Evolutionary conservation across 768 basidiomycete genomes (phyloP).

Genomic region (Mycena albidolilacea): DNA sequence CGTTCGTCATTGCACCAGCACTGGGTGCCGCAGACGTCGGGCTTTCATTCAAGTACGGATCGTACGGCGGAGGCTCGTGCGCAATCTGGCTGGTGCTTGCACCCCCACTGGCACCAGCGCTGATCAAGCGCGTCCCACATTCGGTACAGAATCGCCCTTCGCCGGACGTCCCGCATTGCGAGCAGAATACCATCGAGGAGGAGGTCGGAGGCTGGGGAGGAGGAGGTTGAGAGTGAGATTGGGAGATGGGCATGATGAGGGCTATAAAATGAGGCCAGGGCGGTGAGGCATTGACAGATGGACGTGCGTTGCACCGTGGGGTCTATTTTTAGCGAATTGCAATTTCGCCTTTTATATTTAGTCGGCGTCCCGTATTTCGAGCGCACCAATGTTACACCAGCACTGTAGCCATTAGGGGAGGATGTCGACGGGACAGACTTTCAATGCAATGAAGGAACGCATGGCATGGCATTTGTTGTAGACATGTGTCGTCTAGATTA

Average conservation of each 20-base stretch:
- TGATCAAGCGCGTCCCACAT: conserved; percentile 31
- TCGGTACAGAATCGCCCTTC: conserved; percentile 38
- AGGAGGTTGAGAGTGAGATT: neutral
- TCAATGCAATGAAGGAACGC: no score
- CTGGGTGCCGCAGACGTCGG: no score
- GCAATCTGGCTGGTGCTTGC: neutral
- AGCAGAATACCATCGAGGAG: conserved; percentile 33
- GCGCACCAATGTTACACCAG: neutral
- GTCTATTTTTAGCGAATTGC: neutral
- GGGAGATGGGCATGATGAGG: neutral
- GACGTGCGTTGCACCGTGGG: neutral
- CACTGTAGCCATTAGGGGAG: no score
- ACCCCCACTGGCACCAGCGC: neutral
- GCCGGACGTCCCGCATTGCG: conserved; percentile 35
- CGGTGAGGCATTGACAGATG: conserved; percentile 14
- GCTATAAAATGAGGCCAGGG: no score
- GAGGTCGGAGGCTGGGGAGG: neutral
- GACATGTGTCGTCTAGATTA: conserved; percentile 7
- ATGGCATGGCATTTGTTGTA: neutral
- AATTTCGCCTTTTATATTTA: neutral
- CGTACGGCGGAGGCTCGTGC: conserved; percentile 13
- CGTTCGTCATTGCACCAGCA: neutral
- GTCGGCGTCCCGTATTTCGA: no score
- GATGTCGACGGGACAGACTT: no score
- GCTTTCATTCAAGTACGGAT: neutral